Base-by-base conservation (phyloP, 345 rosid genomes). In the Rubroshorea leprosula region DNA sequence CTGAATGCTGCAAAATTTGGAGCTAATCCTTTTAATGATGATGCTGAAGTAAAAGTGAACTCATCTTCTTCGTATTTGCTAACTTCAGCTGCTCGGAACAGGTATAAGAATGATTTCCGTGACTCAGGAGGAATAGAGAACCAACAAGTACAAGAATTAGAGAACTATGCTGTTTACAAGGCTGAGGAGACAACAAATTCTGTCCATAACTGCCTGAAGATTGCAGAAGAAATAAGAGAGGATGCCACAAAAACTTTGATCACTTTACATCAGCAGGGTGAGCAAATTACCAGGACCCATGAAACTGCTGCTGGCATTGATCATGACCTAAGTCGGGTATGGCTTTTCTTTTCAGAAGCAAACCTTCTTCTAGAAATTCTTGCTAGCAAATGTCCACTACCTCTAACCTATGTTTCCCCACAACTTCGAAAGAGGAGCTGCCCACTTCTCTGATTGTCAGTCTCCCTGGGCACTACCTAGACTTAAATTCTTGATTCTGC, bases 131-230 rank as follows among this genome's bases (percentile, higher is more conserved):
- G 99, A 58, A 1, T 94, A 45, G 92, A 90, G 61, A 90, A 73
- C 74, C 97, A 94, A 63, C 78, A 95, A 0, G 89, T 87, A 55
- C 90, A 94, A 71, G 99, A 90, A 66, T 78, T 94, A 61, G 96
- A 94, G 69, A 44, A 73, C 51, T 90, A 90, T 76, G 89, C 92
- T 47, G 82, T 74, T 21, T 84, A 94, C 74, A 94, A 84, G 78
- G 87, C 99, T 20, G 97, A 94, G 76, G 97, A 90, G 65, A 90
- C 92, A 1, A 90, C 99, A 16, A 87, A 82, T 57, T 27, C 83
- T 13, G 97, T 94, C 5, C 76, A 90, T 12, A 75, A 79, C 63
- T 87, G 95, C 78, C 56, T 94, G 43, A 94, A 87, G 76, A 87
- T 94, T 45, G 99, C 97, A 0, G 90, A 85, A 67, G 97, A 82